Evolutionary conservation across 2,329 filamentous ascomycete species (phyloP), one percentile per base, ranked within the genome.

Genomic region (Colletotrichum viniferum): DNA sequence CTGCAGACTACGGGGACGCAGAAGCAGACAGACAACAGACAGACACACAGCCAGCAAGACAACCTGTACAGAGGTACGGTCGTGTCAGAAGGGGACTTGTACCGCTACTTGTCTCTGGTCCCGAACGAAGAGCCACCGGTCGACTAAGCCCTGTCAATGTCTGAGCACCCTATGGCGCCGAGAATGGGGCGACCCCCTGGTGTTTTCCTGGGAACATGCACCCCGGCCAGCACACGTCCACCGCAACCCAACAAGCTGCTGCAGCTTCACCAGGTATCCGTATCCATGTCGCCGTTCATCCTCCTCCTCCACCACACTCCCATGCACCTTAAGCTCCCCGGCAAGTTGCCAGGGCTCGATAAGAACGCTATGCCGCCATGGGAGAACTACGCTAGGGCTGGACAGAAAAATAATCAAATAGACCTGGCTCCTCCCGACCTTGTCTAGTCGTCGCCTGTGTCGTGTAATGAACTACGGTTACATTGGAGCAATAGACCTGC

Each of bases 101-200:
- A 74, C 73, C 43, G 70, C 56, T 68, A 76, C 69, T 68, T 76
- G 24, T 38, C 58, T 69, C 58, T 60, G 32, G 43, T 58, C 43
- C 73, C 73, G 32, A 73, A 73, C 21, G 55, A n/a, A 75, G 69
- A 72, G 56, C 63, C 62, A 75, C 70, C 43, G 58, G 69, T 64
- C 71, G 64, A 73, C 73, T 76, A 76, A 76, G 73, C 73, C 73
- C 73, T 76, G 73, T 76, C 71, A 69, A 52, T 73, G 73, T 76
- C 73, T 76, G 69, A 76, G 70, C 73, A 76, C 73, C 73, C 58
- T 73, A 56, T 65, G 64, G 73, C 70, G 65, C 73, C 64, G 70
- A 74, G 52, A 43, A 63, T 76, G 70, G 73, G 48, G 56, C 61
- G 60, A 76, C 73, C 64, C 73, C 73, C 73, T 63, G 73, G 73